These are phyloP conservation scores for Cicer bijugum DNA, from an alignment of 306 rosid species.

Conservation along the genomic window DNA sequence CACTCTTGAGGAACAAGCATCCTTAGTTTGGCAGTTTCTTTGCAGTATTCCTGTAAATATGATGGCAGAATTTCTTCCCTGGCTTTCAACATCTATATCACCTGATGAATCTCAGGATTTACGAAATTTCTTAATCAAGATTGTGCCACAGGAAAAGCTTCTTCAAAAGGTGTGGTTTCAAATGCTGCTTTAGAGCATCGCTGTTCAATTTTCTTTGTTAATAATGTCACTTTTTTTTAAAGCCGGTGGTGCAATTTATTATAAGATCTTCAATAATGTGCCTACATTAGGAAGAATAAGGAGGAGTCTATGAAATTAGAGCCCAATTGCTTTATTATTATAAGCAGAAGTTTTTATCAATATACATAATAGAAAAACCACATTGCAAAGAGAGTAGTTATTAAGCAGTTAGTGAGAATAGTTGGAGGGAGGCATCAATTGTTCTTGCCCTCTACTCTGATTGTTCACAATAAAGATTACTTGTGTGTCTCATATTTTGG, in stretches of 20 bases:
- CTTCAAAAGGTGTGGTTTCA: constrained; percentile 79
- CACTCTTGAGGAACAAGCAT: constrained; percentile 87
- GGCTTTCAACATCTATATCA: constrained; percentile 88
- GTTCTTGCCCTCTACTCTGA: not conserved
- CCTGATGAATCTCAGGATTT: constrained; percentile 82
- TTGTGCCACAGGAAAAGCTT: constrained; percentile 95
- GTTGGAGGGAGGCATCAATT: not conserved
- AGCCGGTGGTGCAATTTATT: constrained; percentile 30
- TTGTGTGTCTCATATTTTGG: constrained; percentile 6
- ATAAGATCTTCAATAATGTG: not conserved
- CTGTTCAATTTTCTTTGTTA: constrained; percentile 30
- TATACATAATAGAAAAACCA: constrained; percentile 20
- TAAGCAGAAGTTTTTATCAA: constrained; percentile 16
- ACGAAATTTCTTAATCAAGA: constrained; percentile 70
- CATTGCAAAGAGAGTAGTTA: constrained; percentile 23
- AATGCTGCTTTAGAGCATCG: constrained; percentile 28
- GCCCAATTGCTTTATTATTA: constrained; percentile 17
- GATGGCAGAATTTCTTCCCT: constrained; percentile 93
- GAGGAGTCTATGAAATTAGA: constrained; percentile 6
- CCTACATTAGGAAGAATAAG: constrained; percentile 25
- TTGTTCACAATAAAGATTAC: constrained; percentile 6
- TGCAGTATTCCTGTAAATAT: constrained; percentile 97
- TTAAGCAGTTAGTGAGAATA: constrained; percentile 8
- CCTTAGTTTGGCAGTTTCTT: constrained; percentile 94
- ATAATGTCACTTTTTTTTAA: constrained; percentile 29